Evolutionary conservation across 1,284 basidiomycete species (phyloP).

Genomic region (Papiliotrema laurentii): DNA sequence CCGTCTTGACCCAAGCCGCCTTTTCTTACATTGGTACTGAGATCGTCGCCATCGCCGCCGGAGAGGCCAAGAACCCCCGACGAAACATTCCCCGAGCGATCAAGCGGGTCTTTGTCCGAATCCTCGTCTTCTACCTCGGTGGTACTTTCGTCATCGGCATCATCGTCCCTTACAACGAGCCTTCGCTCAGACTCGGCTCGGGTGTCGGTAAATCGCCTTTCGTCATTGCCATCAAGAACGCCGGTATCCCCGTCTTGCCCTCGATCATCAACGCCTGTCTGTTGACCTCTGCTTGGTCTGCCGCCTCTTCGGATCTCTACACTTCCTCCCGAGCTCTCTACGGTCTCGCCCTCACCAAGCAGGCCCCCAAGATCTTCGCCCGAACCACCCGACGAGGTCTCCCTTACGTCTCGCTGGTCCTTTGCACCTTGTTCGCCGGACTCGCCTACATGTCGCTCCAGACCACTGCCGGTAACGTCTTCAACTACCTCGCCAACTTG

Average conservation of each 20-base stretch:
- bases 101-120: constrained; percentile 71
- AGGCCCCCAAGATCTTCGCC: constrained; percentile 55
- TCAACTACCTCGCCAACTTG: constrained; percentile 62
- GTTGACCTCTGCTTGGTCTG: constrained; percentile 74
- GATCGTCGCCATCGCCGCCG: constrained; percentile 65
- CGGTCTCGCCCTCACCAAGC: constrained; percentile 70
- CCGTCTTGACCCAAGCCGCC: constrained; percentile 67
- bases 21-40: constrained; percentile 84
- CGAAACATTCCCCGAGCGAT: constrained; percentile 76
- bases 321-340: constrained; percentile 76
- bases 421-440: constrained; percentile 56
- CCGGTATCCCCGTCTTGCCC: constrained; percentile 65
- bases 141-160: constrained; percentile 58
- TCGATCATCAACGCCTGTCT: constrained; percentile 53
- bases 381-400: constrained; percentile 70
- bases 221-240: constrained; percentile 73
- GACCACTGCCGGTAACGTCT: constrained; percentile 36
- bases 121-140: constrained; percentile 64
- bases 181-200: constrained; percentile 55
- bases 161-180: constrained; percentile 69
- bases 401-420: constrained; percentile 52
- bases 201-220: constrained; percentile 59
- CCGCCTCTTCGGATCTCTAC: constrained; percentile 76
- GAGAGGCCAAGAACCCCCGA: constrained; percentile 60
- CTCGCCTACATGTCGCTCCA: constrained; percentile 55